phyloP scores from a whole-genome alignment of 768 basidiomycete genomes.

The Cystobasidium onofrii region DNA sequence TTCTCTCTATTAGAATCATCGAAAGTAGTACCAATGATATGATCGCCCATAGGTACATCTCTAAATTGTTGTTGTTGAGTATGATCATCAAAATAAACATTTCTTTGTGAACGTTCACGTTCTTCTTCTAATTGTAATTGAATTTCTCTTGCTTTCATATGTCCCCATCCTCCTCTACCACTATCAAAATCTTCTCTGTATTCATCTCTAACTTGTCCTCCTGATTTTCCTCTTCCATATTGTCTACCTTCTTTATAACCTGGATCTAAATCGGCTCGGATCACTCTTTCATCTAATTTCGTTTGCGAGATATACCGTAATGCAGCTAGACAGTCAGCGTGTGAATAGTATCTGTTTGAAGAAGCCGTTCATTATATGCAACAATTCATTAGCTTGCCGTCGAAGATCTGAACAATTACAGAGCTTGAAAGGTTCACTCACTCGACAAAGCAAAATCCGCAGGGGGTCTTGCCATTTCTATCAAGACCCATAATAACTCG shows the following conservation, averaged over 20 bases:
- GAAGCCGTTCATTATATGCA: too few species aligned
- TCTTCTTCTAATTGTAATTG: neutral
- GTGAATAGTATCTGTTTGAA: slow-evolving; percentile 63
- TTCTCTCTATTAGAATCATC: slow-evolving; percentile 1
- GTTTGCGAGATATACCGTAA: slow-evolving; percentile 95
- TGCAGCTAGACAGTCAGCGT: slow-evolving; percentile 81
- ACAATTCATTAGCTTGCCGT: too few species aligned
- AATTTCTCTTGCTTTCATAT: slow-evolving; percentile 44
- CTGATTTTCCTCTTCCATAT: slow-evolving; percentile 93
- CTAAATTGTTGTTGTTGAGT: neutral
- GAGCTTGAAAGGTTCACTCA: neutral
- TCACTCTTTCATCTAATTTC: slow-evolving; percentile 96
- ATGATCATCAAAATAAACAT: slow-evolving; percentile 25
- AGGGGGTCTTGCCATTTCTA: slow-evolving; percentile 85
- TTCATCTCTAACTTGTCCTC: slow-evolving; percentile 89
- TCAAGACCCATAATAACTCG: slow-evolving; percentile 64
- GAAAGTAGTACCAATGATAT: neutral
- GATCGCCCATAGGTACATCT: slow-evolving; percentile 18
- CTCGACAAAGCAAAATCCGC: slow-evolving; percentile 91
- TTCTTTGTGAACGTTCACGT: neutral
- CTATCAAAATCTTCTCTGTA: slow-evolving; percentile 95
- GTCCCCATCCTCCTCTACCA: slow-evolving; percentile 90
- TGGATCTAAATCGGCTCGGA: slow-evolving; percentile 92
- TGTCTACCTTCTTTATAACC: slow-evolving; percentile 95
- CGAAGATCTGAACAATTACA: neutral